phyloP scores from a whole-genome alignment of 805 yeast genomes.

The Barnettozyma populi region DNA sequence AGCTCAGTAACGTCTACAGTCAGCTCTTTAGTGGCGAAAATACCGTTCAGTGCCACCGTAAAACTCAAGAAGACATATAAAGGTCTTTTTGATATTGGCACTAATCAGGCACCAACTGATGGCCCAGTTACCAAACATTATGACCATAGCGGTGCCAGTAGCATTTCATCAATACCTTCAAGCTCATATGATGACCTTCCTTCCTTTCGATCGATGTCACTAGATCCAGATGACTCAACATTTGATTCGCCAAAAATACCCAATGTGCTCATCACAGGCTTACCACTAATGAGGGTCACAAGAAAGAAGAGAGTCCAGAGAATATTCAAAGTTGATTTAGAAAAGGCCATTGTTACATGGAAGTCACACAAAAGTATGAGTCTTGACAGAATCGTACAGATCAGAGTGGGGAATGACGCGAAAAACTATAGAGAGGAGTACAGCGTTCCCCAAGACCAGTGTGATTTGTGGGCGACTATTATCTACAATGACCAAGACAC shows the following conservation, averaged over 20 bases:
- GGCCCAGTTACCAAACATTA: slow-evolving; percentile 21
- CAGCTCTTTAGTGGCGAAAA: slow-evolving; percentile 6
- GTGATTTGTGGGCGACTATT: slow-evolving; percentile 73
- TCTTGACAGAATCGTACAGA: slow-evolving; percentile 60
- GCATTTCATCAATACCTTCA: not conserved
- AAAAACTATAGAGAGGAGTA: slow-evolving; percentile 82
- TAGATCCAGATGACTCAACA: slow-evolving; percentile 12
- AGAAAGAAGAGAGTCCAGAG: slow-evolving; percentile 62
- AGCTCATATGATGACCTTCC: slow-evolving; percentile 4
- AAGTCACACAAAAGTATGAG: slow-evolving; percentile 40
- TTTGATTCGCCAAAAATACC: slow-evolving; percentile 36
- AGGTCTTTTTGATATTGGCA: slow-evolving; percentile 7
- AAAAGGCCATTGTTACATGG: slow-evolving; percentile 52
- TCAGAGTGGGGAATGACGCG: slow-evolving; percentile 66
- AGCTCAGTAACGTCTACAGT: slow-evolving; percentile 13
- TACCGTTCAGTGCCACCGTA: slow-evolving; percentile 8
- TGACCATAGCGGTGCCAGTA: slow-evolving; percentile 4
- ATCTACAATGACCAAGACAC: slow-evolving; percentile 58
- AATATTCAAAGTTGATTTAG: slow-evolving; percentile 49
- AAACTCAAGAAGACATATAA: slow-evolving; percentile 16
- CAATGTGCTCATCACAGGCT: slow-evolving; percentile 47
- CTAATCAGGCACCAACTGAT: slow-evolving; percentile 9
- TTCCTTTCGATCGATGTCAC: slow-evolving; percentile 1
- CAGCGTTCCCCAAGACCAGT: slow-evolving; percentile 60
- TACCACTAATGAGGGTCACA: slow-evolving; percentile 63